Evolutionary conservation across 495 filamentous ascomycete genomes (phyloP).

Genomic region (Tuber melanosporum): DNA sequence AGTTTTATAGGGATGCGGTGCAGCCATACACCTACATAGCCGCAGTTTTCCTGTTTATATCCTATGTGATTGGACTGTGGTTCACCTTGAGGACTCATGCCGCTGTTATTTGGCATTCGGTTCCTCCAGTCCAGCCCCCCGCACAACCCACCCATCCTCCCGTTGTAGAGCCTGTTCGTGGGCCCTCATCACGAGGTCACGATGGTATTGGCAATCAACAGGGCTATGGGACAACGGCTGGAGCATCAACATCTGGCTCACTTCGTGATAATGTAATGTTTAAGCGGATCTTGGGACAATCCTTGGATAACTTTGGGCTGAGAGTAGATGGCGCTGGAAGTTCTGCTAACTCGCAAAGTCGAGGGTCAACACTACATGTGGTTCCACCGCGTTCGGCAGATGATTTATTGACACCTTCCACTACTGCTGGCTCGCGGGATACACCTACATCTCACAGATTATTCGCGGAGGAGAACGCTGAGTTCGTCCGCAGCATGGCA

Average conservation of each 20-base stretch:
- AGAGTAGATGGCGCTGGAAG: constrained; percentile 47
- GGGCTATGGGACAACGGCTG: constrained; percentile 29
- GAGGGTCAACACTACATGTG: constrained; percentile 54
- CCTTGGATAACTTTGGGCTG: constrained; percentile 70
- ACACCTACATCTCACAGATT: constrained; percentile 54
- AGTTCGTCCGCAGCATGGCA: constrained; percentile 71
- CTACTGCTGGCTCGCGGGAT: constrained; percentile 43
- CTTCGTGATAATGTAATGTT: constrained; percentile 84
- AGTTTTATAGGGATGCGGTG: constrained; percentile 82
- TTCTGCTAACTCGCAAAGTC: constrained; percentile 43
- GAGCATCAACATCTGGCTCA: constrained; percentile 36
- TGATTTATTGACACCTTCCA: constrained; percentile 24
- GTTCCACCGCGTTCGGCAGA: constrained; percentile 54
- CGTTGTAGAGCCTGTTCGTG: constrained; percentile 21
- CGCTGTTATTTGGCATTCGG: constrained; percentile 82
- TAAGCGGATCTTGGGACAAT: constrained; percentile 87
- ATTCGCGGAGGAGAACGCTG: constrained; percentile 69
- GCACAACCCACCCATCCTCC: constrained; percentile 10
- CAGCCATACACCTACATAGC: constrained; percentile 87
- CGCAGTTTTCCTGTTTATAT: constrained; percentile 77
- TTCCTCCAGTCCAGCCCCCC: constrained; percentile 40
- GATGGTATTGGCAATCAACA: constrained; percentile 26
- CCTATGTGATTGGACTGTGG: constrained; percentile 89
- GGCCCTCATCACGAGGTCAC: constrained; percentile 30
- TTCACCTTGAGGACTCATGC: constrained; percentile 96